Base-by-base conservation (phyloP, 1,139 yeast species). In the Arxiozyma slooffiae region DNA sequence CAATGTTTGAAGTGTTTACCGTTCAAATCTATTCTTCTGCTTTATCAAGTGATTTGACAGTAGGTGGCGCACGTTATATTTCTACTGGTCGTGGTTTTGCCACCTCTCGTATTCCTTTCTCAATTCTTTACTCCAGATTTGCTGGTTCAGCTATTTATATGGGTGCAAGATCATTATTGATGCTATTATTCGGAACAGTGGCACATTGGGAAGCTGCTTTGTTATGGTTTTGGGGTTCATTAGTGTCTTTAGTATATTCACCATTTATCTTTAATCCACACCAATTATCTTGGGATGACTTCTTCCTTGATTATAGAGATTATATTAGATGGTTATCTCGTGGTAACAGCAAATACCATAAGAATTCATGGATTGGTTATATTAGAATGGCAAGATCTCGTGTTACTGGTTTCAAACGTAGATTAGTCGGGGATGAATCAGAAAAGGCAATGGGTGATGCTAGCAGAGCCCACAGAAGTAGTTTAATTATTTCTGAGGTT, bases 1-100 rank as follows among this genome's bases (percentile, higher is more conserved):
- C 98, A 63, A 78, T 92, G 80, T 92, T 92, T 67, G 99, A 92
- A 78, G 98, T 92, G 62, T 92, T 92, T 71, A 96, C 89, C 63
- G 96, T 97, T 68, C 99, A 94, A 76, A 90, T 94, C 61, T 92
- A 92, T 69, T 89, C 98, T 51, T 80, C 94, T 57, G 86, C 98
- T 30, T 75, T 92, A 67, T 75, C 84, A 64, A 86, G 90, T 63
- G 97, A 92, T 76, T 77, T 92, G 74, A 80, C 96, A 55, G 92
- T 90, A 68, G 99, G 99, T 75, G 99, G 99, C 77, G 99, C 98
- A 58, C 86, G 97, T 73, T 92, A 92, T 76, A 92, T 92, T 68
- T 89, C 97, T 52, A 92, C 98, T 51, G 98, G 98, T 73, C 88
- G 98, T 82, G 97, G 97, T 71, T 89, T 92, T 68, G 98, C 98